Evolutionary conservation across 2,329 filamentous ascomycete species (phyloP), one percentile per base, ranked within the genome.

Genomic region (Thielaviopsis euricoi): DNA sequence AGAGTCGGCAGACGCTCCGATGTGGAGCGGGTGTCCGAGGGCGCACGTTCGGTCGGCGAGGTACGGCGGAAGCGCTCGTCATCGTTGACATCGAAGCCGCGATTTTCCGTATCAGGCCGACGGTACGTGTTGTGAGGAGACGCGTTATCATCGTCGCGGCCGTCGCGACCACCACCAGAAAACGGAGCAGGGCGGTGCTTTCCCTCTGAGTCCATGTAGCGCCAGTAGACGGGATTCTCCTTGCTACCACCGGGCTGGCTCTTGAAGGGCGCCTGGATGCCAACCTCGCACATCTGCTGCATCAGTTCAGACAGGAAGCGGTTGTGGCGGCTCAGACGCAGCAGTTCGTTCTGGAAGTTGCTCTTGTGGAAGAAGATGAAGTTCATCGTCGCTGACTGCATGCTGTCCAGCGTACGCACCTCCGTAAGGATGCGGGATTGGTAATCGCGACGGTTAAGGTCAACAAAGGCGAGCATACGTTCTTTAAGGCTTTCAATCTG

Each of bases 361-460:
- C 86, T 89, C 70, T 96, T 96, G 78, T 96, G 95, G 75, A 96
- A 96, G 75, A 95, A 95, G 66, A 96, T 84, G 58, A 97, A 82
- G 70, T 95, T 96, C 66, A 96, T 78, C 3, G 83, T 89, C 66
- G 95, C 84, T 6, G 85, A 87, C 67, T 91, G 88, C 40, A 89
- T 87, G 64, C 95, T 85, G 23, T 84, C 82, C 55, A 97, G 83
- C 9, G 82, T 81, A 23, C 80, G 81, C 64, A 97, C 75, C 70
- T 95, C 89, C 0, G 88, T 94, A 43, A 95, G 79, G 59, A 95
- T 89, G 63, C 90, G 91, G 61, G 78, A 76, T 64, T 91, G 86
- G 67, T 88, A 95, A 66, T 96, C 91, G 58, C 91, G 86, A 73
- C 95, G 94, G 72, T 97, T 88, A 9, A 79, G 78, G 43, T 80